Evolutionary conservation across 2,329 filamentous ascomycete genomes (phyloP).

Genomic region (Aspergillus calidoustus): DNA sequence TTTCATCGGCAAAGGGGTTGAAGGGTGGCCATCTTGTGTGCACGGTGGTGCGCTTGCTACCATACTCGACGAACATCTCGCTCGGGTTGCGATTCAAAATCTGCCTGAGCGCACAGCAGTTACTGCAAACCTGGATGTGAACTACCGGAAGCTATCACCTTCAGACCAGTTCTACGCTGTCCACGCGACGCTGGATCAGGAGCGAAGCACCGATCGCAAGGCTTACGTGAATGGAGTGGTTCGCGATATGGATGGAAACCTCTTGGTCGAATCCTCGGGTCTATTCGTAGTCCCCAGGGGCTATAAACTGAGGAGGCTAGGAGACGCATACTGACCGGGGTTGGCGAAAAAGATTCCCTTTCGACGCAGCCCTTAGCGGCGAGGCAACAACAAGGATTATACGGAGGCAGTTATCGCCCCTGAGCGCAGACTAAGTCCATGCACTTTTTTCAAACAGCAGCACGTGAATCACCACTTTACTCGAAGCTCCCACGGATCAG

Average conservation of each 20-base stretch:
- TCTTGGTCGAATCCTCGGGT: conserved; percentile 63
- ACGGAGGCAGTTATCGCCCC: not conserved
- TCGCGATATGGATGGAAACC: conserved; percentile 51
- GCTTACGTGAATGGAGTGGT: conserved; percentile 42
- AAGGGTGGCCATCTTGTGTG: conserved; percentile 72
- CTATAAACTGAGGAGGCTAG: conserved; percentile 46
- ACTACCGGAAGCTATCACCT: conserved; percentile 65
- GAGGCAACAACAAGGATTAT: not conserved
- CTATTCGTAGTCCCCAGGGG: conserved; percentile 64
- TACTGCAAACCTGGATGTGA: conserved; percentile 62
- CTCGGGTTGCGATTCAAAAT: conserved; percentile 61
- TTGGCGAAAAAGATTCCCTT: not conserved
- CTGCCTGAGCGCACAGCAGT: conserved; percentile 58
- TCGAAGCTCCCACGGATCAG: not conserved
- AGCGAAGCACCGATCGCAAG: conserved; percentile 45
- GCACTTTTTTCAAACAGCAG: not conserved
- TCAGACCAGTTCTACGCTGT: conserved; percentile 69
- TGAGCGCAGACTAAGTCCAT: not conserved
- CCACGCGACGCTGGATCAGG: conserved; percentile 48
- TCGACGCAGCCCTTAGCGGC: not conserved
- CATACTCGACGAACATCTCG: conserved; percentile 70
- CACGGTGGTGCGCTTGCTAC: conserved; percentile 75
- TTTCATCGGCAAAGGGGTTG: conserved; percentile 66
- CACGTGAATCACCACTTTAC: not conserved
- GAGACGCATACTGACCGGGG: conserved; percentile 42